A percentile compares a stretch with the other conserved stretches of the same genome.
These are phyloP conservation scores for Sporothrix sp. DNA, from an alignment of 2,329 filamentous ascomycete species.

Conservation along the genomic window DNA sequence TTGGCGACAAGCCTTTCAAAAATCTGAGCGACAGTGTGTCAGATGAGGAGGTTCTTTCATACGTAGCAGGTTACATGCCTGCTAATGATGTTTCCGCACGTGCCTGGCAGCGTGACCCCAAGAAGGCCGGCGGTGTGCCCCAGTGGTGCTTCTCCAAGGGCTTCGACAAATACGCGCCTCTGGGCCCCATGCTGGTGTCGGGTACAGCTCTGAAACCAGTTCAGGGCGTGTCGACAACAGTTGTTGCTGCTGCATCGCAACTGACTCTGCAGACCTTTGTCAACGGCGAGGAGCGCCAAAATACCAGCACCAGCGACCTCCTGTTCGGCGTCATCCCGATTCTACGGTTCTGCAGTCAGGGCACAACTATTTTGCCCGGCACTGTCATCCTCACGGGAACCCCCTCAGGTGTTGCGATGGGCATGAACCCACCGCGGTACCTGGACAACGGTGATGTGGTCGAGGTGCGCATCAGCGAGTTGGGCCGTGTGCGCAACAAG, in stretches of 20 bases:
- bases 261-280: constrained; percentile 21
- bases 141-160: constrained; percentile 52
- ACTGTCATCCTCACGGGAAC: constrained; percentile 34
- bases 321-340: constrained; percentile 41
- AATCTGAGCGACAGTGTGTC: constrained; percentile 43
- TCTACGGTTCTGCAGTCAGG: constrained; percentile 32
- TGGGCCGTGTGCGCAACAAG: constrained; percentile 32
- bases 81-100: constrained; percentile 51
- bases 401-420: constrained; percentile 31
- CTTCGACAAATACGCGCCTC: constrained; percentile 45
- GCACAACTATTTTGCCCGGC: constrained; percentile 31
- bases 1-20: constrained; percentile 26
- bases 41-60: constrained; percentile 32
- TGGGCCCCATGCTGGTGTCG: constrained; percentile 42
- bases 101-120: constrained; percentile 42
- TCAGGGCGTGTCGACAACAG: constrained; percentile 29
- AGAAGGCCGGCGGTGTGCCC: constrained; percentile 13
- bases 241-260: constrained; percentile 21
- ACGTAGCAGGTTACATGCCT: constrained; percentile 35
- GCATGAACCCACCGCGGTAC: constrained; percentile 22
- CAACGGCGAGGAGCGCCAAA: constrained; percentile 10
- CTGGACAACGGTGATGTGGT: constrained; percentile 32
- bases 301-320: constrained; percentile 28
- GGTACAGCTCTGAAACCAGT: constrained; percentile 8
- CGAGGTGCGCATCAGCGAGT: constrained; percentile 32